Evolutionary conservation across 2,329 filamentous ascomycete genomes (phyloP), one percentile per base, ranked within the genome.

Genomic region (Aspergillus felis): DNA sequence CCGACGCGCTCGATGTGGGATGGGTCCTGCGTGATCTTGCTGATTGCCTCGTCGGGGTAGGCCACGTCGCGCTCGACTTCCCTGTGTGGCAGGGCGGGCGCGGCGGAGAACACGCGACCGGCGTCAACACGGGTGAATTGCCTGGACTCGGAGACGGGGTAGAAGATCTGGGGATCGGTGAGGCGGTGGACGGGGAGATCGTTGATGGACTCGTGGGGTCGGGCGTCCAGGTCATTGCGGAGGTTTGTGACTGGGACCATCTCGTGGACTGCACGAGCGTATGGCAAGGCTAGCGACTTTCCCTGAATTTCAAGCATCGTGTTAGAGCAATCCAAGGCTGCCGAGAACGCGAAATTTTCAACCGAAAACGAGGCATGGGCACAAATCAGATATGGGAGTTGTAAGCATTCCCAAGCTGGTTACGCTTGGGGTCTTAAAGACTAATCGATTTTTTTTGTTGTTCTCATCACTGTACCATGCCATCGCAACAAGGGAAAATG

Each of bases 401-500:
- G 68, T 74, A 76, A 75, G 67, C 77, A 97, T 74, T 86, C 70
- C 70, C 70, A 65, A 47, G 66, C 56, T 59, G 29, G n/a, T 54
- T 63, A 60, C 64, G 62, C 64, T 68, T 74, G 80, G 76, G 87
- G 92, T 97, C 92, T 96, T 97, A 83, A 95, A 96, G 93, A 97
- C 93, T 97, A 96, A 97, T 97, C 93, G 93, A 85, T 80, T 89
- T 84, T 86, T 86, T 87, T 85, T 84, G 79, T 74, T 83, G 85
- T 78, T 81, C 83, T 90, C 87, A 89, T 89, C 87, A 88, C 80
- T 59, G 60, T 55, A 67, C 28, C 25, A 22, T n/a, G 55, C 25
- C 46, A 35, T 32, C 20, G 32, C 22, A 46, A 50, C n/a, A n/a
- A 9, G 41, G 42, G 46, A 10, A 50, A 57, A 44, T 50, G 53